These are phyloP conservation scores for Malassezia restricta DNA, from an alignment of 1,284 basidiomycete species.

Conservation along the genomic window DNA sequence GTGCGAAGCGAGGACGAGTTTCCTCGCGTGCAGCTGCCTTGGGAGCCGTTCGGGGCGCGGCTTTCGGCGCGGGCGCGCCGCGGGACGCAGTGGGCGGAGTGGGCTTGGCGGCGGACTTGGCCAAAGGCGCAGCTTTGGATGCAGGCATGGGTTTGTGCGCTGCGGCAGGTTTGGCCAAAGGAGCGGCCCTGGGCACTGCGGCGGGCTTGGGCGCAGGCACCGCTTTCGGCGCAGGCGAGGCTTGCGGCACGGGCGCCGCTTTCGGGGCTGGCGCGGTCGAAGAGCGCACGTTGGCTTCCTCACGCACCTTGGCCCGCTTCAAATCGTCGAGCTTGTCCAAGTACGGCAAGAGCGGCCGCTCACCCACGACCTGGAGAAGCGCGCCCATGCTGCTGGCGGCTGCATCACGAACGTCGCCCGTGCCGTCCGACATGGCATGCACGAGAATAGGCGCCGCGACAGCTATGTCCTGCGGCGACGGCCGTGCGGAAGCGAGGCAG, in stretches of 20 bases:
- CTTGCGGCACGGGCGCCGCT: slow-evolving; percentile 37
- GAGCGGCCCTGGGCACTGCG: slow-evolving; percentile 17
- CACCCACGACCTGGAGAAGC: slow-evolving; percentile 93
- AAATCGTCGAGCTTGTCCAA: slow-evolving; percentile 80
- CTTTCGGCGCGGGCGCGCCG: slow-evolving; percentile 42
- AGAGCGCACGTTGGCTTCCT: slow-evolving; percentile 63
- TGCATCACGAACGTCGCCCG: slow-evolving; percentile 78
- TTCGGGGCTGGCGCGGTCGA: slow-evolving; percentile 47
- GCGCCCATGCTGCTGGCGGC: slow-evolving; percentile 77
- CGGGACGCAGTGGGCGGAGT: neutral
- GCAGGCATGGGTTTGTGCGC: neutral
- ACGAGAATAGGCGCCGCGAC: slow-evolving; percentile 68
- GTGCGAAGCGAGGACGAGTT: slow-evolving; percentile 77
- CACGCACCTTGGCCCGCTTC: slow-evolving; percentile 83
- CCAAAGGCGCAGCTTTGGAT: neutral
- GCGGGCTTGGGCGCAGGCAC: slow-evolving; percentile 47
- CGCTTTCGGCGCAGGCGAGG: slow-evolving; percentile 15
- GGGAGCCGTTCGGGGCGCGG: slow-evolving; percentile 45
- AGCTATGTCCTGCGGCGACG: slow-evolving; percentile 68
- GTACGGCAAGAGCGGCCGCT: slow-evolving; percentile 74
- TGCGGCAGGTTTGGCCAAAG: slow-evolving; percentile 14
- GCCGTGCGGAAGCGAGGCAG: slow-evolving; percentile 56
- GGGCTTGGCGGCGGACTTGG: neutral
- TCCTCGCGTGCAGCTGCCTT: slow-evolving; percentile 56
- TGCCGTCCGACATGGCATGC: slow-evolving; percentile 69